Evolutionary conservation across 2,329 filamentous ascomycete genomes (phyloP).

Genomic region (Aspergillus pseudoviridinutans): DNA sequence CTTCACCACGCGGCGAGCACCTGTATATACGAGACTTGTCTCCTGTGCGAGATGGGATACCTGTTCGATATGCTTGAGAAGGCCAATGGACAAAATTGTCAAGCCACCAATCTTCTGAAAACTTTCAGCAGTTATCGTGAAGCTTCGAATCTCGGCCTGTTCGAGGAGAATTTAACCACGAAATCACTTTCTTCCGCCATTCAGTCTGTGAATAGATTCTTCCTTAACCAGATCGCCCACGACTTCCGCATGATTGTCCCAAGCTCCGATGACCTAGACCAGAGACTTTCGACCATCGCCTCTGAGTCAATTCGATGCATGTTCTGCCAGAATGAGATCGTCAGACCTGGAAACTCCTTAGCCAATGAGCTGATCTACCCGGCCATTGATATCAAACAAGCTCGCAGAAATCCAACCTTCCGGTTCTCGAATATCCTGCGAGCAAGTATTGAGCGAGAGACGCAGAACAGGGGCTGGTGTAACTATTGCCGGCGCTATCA

Average conservation of each 20-base stretch:
- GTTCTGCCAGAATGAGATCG: conserved; percentile 82
- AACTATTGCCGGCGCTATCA: conserved; percentile 87
- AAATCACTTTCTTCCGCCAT: conserved; percentile 75
- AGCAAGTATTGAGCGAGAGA: conserved; percentile 82
- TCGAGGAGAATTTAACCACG: conserved; percentile 77
- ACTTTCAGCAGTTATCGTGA: conserved; percentile 80
- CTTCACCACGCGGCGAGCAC: conserved; percentile 83
- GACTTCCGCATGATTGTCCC: conserved; percentile 69
- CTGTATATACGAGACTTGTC: conserved; percentile 76
- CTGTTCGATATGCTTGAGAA: conserved; percentile 98
- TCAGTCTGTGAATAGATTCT: conserved; percentile 79
- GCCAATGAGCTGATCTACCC: conserved; percentile 87
- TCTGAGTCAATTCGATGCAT: conserved; percentile 68
- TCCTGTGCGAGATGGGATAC: conserved; percentile 92
- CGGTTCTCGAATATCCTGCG: conserved; percentile 90
- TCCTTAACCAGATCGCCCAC: conserved; percentile 73
- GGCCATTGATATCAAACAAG: conserved; percentile 49
- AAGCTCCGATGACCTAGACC: conserved; percentile 63
- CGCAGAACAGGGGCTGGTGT: conserved; percentile 89
- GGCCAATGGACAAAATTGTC: conserved; percentile 87
- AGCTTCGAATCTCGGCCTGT: conserved; percentile 69
- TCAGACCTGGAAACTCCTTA: conserved; percentile 71
- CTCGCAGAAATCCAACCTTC: conserved; percentile 45
- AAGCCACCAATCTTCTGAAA: conserved; percentile 91
- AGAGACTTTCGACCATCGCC: conserved; percentile 50